Evolutionary conservation across 805 yeast genomes (phyloP).

Genomic region (Candida tibetensis): DNA sequence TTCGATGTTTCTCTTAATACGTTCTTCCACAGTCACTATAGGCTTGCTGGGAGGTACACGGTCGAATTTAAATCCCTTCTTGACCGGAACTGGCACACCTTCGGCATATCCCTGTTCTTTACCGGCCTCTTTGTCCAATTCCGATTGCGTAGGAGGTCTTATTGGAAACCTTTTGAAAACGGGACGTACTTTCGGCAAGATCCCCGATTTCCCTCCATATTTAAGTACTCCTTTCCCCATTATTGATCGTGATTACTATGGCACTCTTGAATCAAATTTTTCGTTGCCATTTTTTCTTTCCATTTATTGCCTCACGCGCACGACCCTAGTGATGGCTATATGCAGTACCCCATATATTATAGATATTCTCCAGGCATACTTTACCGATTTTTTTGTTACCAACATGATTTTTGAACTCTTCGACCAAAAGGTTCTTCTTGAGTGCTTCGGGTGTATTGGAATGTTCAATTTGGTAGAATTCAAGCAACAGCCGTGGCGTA

Average conservation of each 20-base stretch:
- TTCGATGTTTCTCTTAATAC: constrained; percentile 57
- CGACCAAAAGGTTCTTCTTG: constrained; percentile 25
- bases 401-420: constrained; percentile 39
- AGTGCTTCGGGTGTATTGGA: constrained; percentile 19
- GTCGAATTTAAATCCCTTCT: constrained; percentile 40
- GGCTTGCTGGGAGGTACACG: constrained; percentile 54
- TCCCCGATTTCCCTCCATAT: constrained; percentile 71
- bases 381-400: constrained; percentile 53
- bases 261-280: constrained; percentile 4
- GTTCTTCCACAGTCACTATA: constrained; percentile 56
- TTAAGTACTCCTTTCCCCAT: constrained; percentile 53
- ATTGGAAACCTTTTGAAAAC: constrained; percentile 65
- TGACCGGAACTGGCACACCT: constrained; percentile 65
- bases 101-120: constrained; percentile 67
- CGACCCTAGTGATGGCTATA: neutral
- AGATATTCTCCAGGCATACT: constrained; percentile 49
- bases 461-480: constrained; percentile 38
- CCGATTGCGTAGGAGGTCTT: constrained; percentile 46
- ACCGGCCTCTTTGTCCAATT: constrained; percentile 40
- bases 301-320: neutral
- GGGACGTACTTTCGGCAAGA: constrained; percentile 74
- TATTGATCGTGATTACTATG: neutral
- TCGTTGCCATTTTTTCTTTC: neutral
- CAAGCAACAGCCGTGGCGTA: constrained; percentile 64
- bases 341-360: constrained; percentile 53